Evolutionary conservation across 139 green algal genomes (phyloP), one percentile per base, ranked within the genome.

Genomic region (Nannochloris sp.): DNA sequence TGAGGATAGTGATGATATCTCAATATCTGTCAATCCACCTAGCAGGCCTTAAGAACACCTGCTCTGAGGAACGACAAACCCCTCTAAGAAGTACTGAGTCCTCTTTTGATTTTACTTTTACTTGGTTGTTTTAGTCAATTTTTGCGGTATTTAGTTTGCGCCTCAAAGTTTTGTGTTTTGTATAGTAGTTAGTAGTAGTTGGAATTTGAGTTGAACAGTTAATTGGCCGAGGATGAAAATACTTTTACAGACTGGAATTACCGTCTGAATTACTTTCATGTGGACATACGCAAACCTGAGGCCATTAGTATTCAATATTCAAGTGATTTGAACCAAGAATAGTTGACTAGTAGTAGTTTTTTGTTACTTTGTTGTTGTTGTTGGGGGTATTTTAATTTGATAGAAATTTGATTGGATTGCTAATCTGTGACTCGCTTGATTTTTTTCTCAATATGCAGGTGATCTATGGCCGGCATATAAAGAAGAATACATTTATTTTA

Each of bases 11-110:
- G 70, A 76, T 76, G 70, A 76, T 29, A 60, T 42, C 37, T 42
- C 24, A 46, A 60, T 57, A 73, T 76, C 70, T 76, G 70, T 76
- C 70, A 76, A 76, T 76, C 70, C 70, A 65, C 69, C 65, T 61
- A 76, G 55, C 9, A 39, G 61, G 8, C 19, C 31, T 42, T 14
- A 42, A 0, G 15, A 7, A 65, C 30, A 54, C 36, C 24, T 24
- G 31, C 30, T 27, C 24, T 72, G 65, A 39, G 65, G 54, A 68
- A 57, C 54, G 34, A 73, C 38, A 73, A 58, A 76, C 68, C n/a
- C 67, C 70, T 76, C 70, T 76, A 76, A 76, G 70, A 76, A 76
- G 70, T 73, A 56, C 70, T 76, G 70, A 76, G 70, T 68, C 65
- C 29, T 69, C 39, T 65, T 34, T 42, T 29, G 32, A 19, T 36